Evolutionary conservation across 306 rosid genomes (phyloP).

Genomic region (Dalbergia cochinchinensis): DNA sequence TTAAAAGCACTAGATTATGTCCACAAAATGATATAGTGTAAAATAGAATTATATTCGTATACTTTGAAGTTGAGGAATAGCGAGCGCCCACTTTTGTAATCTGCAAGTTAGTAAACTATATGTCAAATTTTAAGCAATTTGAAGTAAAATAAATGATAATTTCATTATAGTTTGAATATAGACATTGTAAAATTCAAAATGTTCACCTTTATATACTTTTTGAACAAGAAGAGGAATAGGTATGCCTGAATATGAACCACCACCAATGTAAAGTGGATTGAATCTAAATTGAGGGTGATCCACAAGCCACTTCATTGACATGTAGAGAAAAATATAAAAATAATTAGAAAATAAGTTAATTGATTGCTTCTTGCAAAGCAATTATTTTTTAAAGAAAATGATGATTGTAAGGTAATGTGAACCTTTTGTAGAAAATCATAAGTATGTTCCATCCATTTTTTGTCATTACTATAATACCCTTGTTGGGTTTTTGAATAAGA

Average conservation of each 20-base stretch:
- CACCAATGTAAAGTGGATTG: slow-evolving; percentile 35
- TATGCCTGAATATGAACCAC: slow-evolving; percentile 36
- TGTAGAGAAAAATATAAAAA: background rate
- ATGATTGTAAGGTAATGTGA: too few species aligned
- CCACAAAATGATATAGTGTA: background rate
- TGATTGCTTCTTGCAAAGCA: too few species aligned
- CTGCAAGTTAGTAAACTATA: background rate
- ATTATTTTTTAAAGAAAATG: too few species aligned
- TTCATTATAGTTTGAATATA: too few species aligned
- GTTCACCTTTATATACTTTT: slow-evolving; percentile 35
- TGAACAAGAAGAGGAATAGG: background rate
- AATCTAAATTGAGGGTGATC: slow-evolving; percentile 28
- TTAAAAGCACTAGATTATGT: too few species aligned
- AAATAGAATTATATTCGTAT: background rate
- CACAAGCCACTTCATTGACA: slow-evolving; percentile 12
- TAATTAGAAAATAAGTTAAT: background rate
- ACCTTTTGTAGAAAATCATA: slow-evolving; percentile 38
- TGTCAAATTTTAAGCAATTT: background rate
- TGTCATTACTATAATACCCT: slow-evolving; percentile 38
- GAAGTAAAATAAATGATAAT: too few species aligned
- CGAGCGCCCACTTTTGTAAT: background rate
- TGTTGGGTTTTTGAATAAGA: slow-evolving; percentile 43
- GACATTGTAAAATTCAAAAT: too few species aligned
- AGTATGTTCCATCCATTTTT: background rate
- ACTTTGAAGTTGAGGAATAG: slow-evolving; percentile 5